A percentile compares a stretch with the other conserved stretches of the same genome.
phyloP scores from a whole-genome alignment of 225 moss, liverwort and hornwort species.

The Antitrichia curtipendula region DNA sequence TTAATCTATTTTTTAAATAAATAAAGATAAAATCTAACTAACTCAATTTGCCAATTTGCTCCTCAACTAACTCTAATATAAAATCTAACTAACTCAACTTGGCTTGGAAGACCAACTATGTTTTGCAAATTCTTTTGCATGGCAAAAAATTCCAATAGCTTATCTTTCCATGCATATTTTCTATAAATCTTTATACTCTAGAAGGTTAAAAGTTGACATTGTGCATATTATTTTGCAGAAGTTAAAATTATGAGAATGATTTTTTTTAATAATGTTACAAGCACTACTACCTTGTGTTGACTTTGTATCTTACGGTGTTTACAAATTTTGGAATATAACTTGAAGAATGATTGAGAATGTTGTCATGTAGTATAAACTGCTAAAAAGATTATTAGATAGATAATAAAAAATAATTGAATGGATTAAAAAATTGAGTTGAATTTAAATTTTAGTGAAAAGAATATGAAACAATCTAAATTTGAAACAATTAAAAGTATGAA shows the following conservation, averaged over 20 bases:
- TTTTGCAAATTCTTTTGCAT: too few relatives aligned
- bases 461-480: not conserved
- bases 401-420: not conserved
- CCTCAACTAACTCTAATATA: too few relatives aligned
- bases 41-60: too few relatives aligned
- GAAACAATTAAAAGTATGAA: not conserved
- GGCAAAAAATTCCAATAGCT: not conserved
- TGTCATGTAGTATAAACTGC: not conserved
- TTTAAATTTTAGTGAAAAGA: not conserved
- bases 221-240: too few relatives aligned
- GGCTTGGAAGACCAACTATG: not conserved
- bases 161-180: rapidly evolving
- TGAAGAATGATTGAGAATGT: not conserved
- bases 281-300: too few relatives aligned
- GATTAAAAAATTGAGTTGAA: not conserved
- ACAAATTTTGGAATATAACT: not conserved
- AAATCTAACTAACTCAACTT: not conserved
- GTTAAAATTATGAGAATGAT: not conserved
- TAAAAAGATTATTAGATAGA: not conserved
- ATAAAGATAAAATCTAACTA: not conserved
- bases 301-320: not conserved
- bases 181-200: not conserved
- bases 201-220: not conserved
- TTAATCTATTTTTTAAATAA: not conserved
- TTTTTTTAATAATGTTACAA: not conserved